Evolutionary conservation across 2,329 filamentous ascomycete species (phyloP), one percentile per base, ranked within the genome.

Genomic region (Zarea fungicola): DNA sequence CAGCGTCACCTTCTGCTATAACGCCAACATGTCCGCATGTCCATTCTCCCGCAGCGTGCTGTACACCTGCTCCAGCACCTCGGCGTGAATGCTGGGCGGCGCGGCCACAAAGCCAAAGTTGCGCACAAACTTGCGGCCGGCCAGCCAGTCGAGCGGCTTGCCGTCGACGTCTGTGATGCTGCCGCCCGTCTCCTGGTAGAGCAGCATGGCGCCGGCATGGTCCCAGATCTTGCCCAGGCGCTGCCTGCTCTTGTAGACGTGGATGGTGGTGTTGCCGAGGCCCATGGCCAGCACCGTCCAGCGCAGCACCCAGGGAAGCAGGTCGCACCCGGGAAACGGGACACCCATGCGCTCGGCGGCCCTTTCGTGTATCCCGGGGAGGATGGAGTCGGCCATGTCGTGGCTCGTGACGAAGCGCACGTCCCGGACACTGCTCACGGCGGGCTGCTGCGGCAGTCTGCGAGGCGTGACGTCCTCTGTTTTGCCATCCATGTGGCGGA

Each of bases 31-130:
- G 23, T 49, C 42, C 22, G 55, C 54, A 19, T 60, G 60, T 0
- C 59, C 55, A 42, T 72, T 58, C 19, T 69, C 64, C 21, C 48
- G 65, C 56, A 96, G 70, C n/a, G 95, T 89, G 54, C 82, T 78
- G 65, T 86, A 86, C 2, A 97, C 92, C 5, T 80, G 87, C 56
- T 81, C 75, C 49, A 80, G 56, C 2, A 81, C 73, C 2, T 54
- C 46, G 0, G 35, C 65, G 51, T 81, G 77, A 6, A 74, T 43
- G 5, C 58, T 59, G 16, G 52, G 61, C 7, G 77, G 73, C 2
- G 77, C 77, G 1, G 76, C 78, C 5, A 81, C 71, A 37, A 81
- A 80, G 2, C 78, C 78, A 58, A 72, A 77, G 59, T 82, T 82
- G 4, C 54, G 61, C 8, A 56, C 61, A 62, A 81, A 66, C 55